These are phyloP conservation scores for Orobanche coerulescens DNA, from an alignment of 257 asterid genomes.

Conservation along the genomic window DNA sequence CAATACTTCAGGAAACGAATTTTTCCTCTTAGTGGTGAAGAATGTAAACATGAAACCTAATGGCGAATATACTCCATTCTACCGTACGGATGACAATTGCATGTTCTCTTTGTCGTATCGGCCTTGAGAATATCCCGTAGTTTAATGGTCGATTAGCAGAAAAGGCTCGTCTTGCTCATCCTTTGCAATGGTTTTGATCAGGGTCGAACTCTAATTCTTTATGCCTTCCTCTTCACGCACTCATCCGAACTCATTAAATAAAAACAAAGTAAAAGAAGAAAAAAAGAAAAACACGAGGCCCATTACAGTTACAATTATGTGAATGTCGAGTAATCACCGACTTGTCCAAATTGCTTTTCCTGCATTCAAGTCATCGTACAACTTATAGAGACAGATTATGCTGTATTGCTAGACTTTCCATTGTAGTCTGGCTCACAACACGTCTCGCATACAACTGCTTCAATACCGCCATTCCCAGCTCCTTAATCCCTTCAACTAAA, in stretches of 20 bases:
- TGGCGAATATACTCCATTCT: neutral
- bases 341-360: neutral
- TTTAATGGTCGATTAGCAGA: neutral
- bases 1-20: neutral
- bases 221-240: too few relatives aligned
- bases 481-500: conserved; percentile 72
- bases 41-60: neutral
- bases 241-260: too few relatives aligned
- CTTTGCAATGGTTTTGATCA: too few relatives aligned
- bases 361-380: neutral
- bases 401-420: conserved; percentile 65
- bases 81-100: neutral
- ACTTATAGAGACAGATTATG: conserved; percentile 33
- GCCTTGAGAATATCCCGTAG: neutral
- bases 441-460: conserved; percentile 51
- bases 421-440: conserved; percentile 44
- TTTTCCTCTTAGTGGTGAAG: neutral
- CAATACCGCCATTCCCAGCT: conserved; percentile 45
- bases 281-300: too few relatives aligned
- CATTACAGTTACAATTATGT: neutral
- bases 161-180: too few relatives aligned
- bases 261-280: too few relatives aligned
- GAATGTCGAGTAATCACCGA: neutral
- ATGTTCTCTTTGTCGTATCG: neutral
- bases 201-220: too few relatives aligned